Evolutionary conservation across 306 rosid genomes (phyloP).

Genomic region (Rosa lucieae): DNA sequence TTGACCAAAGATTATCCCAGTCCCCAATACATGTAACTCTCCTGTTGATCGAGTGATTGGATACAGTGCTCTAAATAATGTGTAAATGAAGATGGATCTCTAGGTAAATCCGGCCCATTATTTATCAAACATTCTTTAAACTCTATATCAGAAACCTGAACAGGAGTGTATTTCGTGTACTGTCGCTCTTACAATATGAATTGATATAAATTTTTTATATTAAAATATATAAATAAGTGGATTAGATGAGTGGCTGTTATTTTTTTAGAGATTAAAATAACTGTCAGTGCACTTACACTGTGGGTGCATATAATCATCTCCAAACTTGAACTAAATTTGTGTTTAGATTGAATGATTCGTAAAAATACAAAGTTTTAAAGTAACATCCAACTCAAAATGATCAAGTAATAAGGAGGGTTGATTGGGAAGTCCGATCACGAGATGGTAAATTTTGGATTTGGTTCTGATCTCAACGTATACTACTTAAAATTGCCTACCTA

Average conservation of each 20-base stretch:
- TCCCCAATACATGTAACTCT: not conserved
- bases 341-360: not conserved
- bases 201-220: too few species aligned
- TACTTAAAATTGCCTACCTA: not conserved
- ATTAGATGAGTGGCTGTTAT: too few species aligned
- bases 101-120: not conserved
- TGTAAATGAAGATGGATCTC: not conserved
- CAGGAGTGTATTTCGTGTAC: too few species aligned
- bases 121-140: not conserved
- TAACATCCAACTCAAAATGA: not conserved
- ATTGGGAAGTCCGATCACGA: not conserved
- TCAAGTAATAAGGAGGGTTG: too few species aligned
- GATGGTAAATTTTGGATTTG: not conserved
- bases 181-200: too few species aligned
- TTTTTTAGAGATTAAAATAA: too few species aligned
- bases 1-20: slow-evolving; percentile 1
- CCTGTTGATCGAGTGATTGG: not conserved
- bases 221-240: too few species aligned
- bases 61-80: not conserved
- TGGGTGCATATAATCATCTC: too few species aligned
- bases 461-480: not conserved
- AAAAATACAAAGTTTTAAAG: not conserved
- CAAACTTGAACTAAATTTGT: not conserved
- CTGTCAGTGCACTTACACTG: too few species aligned
- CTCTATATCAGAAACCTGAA: not conserved